These are phyloP conservation scores for Chlamydomonas incerta DNA, from an alignment of 139 green algal species.

Conservation along the genomic window DNA sequence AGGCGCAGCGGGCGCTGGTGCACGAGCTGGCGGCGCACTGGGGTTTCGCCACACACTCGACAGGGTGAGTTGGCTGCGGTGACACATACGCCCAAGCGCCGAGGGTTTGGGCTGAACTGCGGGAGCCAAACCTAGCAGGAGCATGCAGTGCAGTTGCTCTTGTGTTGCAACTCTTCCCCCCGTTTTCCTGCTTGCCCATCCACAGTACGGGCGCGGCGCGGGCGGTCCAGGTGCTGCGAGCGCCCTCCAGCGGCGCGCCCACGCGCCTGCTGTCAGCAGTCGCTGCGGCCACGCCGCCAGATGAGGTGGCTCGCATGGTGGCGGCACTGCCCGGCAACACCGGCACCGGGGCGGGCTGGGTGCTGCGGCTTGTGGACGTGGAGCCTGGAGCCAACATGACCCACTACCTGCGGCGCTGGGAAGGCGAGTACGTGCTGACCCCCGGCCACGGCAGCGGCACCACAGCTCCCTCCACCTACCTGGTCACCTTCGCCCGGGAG, in stretches of 20 bases:
- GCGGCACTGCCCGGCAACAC: background rate
- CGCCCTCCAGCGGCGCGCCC: conserved; percentile 3
- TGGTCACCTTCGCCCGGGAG: conserved; percentile 50
- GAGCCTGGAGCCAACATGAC: conserved; percentile 52
- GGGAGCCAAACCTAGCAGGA: too few relatives aligned
- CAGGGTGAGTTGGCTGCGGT: conserved; percentile 34
- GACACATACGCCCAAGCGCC: too few relatives aligned
- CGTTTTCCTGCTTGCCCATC: background rate
- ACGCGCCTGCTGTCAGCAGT: conserved; percentile 7
- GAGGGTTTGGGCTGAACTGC: too few relatives aligned
- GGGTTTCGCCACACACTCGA: conserved; percentile 60
- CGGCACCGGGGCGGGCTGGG: background rate
- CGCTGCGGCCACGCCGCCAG: conserved; percentile 19
- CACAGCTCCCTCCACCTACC: background rate
- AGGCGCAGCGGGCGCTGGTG: conserved; percentile 59
- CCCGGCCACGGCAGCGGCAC: background rate
- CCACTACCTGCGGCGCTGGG: conserved; percentile 64
- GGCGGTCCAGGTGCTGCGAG: conserved; percentile 35
- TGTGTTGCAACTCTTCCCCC: too few relatives aligned
- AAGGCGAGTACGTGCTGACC: conserved; percentile 34
- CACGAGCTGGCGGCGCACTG: conserved; percentile 75
- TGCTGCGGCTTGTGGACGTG: conserved; percentile 60
- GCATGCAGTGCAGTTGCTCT: background rate
- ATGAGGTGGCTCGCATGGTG: conserved; percentile 56
- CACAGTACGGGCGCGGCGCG: background rate